These are phyloP conservation scores for Fragaria iinumae DNA, from an alignment of 306 rosid species.

Conservation along the genomic window DNA sequence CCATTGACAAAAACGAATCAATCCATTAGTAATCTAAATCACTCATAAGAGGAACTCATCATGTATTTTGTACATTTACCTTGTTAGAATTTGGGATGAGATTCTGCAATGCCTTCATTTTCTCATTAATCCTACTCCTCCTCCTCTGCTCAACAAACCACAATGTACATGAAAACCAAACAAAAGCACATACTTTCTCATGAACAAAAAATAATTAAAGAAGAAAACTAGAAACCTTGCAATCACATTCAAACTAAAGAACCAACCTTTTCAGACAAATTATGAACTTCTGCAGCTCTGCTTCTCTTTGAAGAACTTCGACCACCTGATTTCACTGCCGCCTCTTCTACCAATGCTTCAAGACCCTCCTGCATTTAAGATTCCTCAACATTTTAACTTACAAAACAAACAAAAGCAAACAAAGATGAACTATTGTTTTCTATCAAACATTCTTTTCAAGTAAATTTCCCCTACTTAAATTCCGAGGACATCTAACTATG, in stretches of 20 bases:
- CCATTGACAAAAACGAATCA: slow-evolving; percentile 24
- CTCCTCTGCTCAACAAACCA: slow-evolving; percentile 65
- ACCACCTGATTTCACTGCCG: slow-evolving; percentile 35
- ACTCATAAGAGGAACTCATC: neutral
- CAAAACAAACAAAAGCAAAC: neutral
- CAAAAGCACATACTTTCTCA: neutral
- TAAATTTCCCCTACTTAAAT: neutral
- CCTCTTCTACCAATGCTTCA: slow-evolving; percentile 62
- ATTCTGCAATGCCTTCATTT: slow-evolving; percentile 94
- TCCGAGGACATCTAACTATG: neutral
- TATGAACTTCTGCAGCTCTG: slow-evolving; percentile 98
- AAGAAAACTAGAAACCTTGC: neutral
- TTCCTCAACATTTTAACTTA: neutral
- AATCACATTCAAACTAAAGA: slow-evolving; percentile 4
- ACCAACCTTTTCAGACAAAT: slow-evolving; percentile 87
- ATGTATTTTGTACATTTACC: slow-evolving; percentile 29
- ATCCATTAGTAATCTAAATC: slow-evolving; percentile 7
- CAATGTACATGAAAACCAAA: slow-evolving; percentile 15
- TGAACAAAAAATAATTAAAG: neutral
- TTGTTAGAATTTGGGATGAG: slow-evolving; percentile 93
- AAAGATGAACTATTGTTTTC: neutral
- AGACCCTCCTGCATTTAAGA: slow-evolving; percentile 61
- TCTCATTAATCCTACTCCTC: slow-evolving; percentile 95
- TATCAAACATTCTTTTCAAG: neutral
- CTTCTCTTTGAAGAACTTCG: slow-evolving; percentile 82